Evolutionary conservation across 202 grass and related monocot genomes (phyloP).

Genomic region (Panicum hallii): DNA sequence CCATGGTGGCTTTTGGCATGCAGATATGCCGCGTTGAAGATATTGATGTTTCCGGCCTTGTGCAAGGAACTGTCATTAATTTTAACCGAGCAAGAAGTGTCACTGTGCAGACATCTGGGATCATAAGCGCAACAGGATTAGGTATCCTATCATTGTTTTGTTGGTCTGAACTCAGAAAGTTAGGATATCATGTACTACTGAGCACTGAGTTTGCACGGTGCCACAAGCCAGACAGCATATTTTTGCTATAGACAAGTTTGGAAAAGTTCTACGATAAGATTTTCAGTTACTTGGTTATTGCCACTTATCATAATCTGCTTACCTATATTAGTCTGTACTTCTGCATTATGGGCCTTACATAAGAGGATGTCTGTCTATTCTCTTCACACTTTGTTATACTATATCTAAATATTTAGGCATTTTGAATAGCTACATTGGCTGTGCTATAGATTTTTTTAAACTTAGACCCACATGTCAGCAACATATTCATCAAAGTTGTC

Average conservation of each 20-base stretch:
- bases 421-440: background rate
- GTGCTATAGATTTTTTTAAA: background rate
- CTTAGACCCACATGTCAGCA: background rate
- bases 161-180: conserved; percentile 4
- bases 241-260: conserved; percentile 12
- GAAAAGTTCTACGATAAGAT: conserved; percentile 7
- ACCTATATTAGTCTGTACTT: background rate
- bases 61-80: conserved; percentile 95
- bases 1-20: conserved; percentile 23
- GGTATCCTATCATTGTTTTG: conserved; percentile 55
- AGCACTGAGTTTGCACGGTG: background rate
- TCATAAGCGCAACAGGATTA: conserved; percentile 84
- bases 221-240: conserved; percentile 1
- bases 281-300: conserved; percentile 11
- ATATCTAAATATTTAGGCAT: background rate
- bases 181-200: background rate
- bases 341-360: background rate
- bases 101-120: conserved; percentile 68
- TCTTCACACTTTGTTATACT: background rate
- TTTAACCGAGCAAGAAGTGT: conserved; percentile 89
- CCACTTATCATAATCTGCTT: conserved; percentile 11
- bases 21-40: conserved; percentile 99
- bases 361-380: background rate
- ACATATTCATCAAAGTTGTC: no score
- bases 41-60: conserved; percentile 87